Base-by-base conservation (phyloP, 2,329 filamentous ascomycete species). In the Microdochium trichocladiopsis region DNA sequence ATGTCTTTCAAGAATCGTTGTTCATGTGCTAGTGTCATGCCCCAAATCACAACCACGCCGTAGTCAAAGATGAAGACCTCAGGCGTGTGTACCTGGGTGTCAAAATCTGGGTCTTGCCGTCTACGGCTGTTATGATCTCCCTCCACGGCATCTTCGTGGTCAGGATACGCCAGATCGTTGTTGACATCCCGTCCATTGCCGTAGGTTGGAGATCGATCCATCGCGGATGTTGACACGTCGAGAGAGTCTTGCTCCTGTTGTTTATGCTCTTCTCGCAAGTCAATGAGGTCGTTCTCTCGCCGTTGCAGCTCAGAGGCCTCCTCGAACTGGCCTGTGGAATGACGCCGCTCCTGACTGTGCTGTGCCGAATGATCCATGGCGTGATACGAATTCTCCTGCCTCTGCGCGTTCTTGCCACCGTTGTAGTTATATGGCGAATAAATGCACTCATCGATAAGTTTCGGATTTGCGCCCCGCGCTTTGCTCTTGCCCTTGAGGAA, bases 21-120 rank as follows among this genome's bases (percentile, higher is more conserved):
- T 72, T 99, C 94, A 61, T 99, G 88, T 25, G 82, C 78, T n/a
- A 88, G 76, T 0, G 88, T 87, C 94, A 99, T 97, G 60, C 94
- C 94, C 94, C 94, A 99, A 66, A 97, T 91, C 14, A 99, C 94
- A 4, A 96, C 90, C 2, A 96, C 95, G 54, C 94, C 94, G 64
- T 99, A 99, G 65, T 96, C 90, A 64, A 97, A 99, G 12, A 99
- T 77, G 66, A 99, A 99, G 2, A 96, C 81, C 68, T 99, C 94
- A 0, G 94, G 92, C 1, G 88, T 95, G 69, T 96, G 90, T 2
- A 97, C 87, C 48, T 87, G 80, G 2, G 82, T 95, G 64, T 96
- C 91, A 56, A 96, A 89, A 65, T 95, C 89, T 4, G 82, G 77
- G 16, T 79, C 79, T 55, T 63, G 66, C 61, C 41, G 63, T 54